Evolutionary conservation across 1,284 basidiomycete genomes (phyloP), one percentile per base, ranked within the genome.

Genomic region (Kalmanozyma brasiliensis): DNA sequence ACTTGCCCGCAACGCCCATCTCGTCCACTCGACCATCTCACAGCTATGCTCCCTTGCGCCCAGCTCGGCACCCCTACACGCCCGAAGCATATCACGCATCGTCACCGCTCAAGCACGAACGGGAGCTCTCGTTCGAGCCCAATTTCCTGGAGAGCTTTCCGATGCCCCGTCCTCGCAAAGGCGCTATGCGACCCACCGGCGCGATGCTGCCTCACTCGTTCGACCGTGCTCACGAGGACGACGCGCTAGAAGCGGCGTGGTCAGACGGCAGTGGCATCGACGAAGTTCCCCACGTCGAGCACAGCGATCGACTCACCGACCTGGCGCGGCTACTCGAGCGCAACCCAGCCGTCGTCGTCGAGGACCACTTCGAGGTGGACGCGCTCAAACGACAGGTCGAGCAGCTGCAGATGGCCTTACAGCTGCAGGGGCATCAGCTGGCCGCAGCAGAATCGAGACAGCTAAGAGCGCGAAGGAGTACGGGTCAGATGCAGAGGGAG

Each of bases 381-480:
- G 70, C 60, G 0, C 35, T 73, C 9, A 37, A 56, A 4, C 40
- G 55, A 10, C 59, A 73, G 44, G 70, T 73, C 4, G 57, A 68
- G 40, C 64, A 69, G 47, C 34, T 73, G 35, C 65, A 60, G n/a
- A 53, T 68, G 52, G 70, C 70, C 4, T 40, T 73, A 11, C 48
- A 51, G 20, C 37, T 58, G 7, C 59, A 63, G 16, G 38, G 48
- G 20, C 41, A 56, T 19, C 67, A 65, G 23, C 22, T 44, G 26
- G 41, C 47, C 2, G 6, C 33, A n/a, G 42, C 20, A 3, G 36
- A 51, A 37, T 46, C 48, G 14, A 34, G 45, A 29, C 26, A 29
- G 7, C 26, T 29, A 6, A 6, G 26, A 29, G 26, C 11, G 26
- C 7, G 7, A 11, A 6, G 26, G 7, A 29, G 26, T 11, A 29